Conservation (phyloP, 108 stramenopile genomes). For the Nannochloropsis salina region DNA sequence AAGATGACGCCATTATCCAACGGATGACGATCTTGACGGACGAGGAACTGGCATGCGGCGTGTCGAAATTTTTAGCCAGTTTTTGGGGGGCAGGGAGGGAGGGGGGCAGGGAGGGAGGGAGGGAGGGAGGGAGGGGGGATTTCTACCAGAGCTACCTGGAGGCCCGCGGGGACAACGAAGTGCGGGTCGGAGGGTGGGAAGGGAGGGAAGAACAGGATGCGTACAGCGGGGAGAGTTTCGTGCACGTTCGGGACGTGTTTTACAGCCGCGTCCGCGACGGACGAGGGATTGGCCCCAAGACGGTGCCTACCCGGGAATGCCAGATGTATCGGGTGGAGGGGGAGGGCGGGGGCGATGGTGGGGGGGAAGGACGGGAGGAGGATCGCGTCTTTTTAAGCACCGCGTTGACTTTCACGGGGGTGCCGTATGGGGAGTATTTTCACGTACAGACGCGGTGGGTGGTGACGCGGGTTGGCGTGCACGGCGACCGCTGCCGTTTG, state of each 20-base stretch:
- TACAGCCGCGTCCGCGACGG: not conserved
- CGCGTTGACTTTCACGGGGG: not conserved
- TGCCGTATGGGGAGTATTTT: not conserved
- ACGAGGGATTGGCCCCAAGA: not conserved
- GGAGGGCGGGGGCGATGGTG: not conserved
- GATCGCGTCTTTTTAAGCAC: not conserved
- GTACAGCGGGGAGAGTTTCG: not conserved
- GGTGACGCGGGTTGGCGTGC: not conserved
- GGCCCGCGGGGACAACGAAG: not conserved
- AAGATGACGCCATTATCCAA: not conserved
- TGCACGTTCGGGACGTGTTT: not conserved
- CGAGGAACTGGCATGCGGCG: not conserved
- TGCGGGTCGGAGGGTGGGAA: not conserved
- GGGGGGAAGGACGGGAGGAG: not conserved
- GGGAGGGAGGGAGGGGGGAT: not conserved
- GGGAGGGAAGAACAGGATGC: constrained; percentile 1
- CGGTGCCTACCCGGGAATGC: not conserved
- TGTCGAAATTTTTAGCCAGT: not conserved
- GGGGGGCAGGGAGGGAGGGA: not conserved
- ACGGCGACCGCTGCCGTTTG: not conserved
- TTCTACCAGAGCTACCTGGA: constrained; percentile 1
- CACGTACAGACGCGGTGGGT: not conserved
- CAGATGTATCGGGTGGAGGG: not conserved
- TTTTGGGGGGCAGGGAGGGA: too few species aligned
- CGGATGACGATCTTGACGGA: not conserved